Evolutionary conservation across 805 yeast species (phyloP).

Genomic region (Candida nitratophila): DNA sequence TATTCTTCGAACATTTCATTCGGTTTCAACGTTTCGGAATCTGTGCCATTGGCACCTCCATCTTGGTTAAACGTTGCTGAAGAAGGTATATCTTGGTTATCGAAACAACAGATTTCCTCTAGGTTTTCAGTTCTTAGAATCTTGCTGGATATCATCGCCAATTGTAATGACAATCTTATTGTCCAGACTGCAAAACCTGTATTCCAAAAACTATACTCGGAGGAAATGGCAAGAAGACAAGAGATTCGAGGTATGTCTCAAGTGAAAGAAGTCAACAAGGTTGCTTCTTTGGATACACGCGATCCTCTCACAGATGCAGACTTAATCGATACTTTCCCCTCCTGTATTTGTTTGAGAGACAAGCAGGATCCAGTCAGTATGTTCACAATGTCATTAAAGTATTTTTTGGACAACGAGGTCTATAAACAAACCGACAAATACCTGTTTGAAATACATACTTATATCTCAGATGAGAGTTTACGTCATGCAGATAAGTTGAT

Average conservation of each 20-base stretch:
- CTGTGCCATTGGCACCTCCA: constrained; percentile 47
- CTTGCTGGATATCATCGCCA: constrained; percentile 38
- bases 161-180: constrained; percentile 32
- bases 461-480: constrained; percentile 48
- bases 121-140: constrained; percentile 44
- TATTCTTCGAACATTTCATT: constrained; percentile 45
- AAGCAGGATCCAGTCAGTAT: constrained; percentile 20
- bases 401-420: constrained; percentile 21
- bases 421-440: constrained; percentile 10
- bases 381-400: constrained; percentile 26
- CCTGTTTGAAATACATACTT: constrained; percentile 37
- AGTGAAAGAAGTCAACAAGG: constrained; percentile 23
- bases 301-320: constrained; percentile 43
- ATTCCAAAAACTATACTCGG: constrained; percentile 26
- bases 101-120: constrained; percentile 41
- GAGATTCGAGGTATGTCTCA: constrained; percentile 27
- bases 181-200: constrained; percentile 27
- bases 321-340: constrained; percentile 44
- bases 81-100: constrained; percentile 46
- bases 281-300: constrained; percentile 2
- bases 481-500: constrained; percentile 29
- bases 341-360: constrained; percentile 34
- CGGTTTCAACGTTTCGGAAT: constrained; percentile 52
- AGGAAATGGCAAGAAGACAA: constrained; percentile 38
- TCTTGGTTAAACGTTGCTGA: constrained; percentile 47